Conservation (phyloP, 2,329 filamentous ascomycete species). For the Drechslerella stenobrocha region DNA sequence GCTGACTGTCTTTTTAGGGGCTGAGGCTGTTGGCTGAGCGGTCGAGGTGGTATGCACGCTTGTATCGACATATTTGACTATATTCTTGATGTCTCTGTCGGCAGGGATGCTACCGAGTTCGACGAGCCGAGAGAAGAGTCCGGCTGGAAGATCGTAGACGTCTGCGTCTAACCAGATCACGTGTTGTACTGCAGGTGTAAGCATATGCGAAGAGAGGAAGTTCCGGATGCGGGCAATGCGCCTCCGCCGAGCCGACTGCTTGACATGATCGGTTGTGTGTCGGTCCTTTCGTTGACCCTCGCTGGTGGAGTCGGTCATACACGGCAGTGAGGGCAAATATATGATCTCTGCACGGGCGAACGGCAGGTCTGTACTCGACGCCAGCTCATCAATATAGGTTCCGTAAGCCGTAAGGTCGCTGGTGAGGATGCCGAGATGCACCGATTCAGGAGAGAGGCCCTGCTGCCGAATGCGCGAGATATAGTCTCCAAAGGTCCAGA, state of each 20-base stretch:
- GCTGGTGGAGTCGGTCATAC: not conserved
- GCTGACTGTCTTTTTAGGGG: no score
- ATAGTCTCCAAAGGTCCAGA: constrained; percentile 16
- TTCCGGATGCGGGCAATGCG: constrained; percentile 21
- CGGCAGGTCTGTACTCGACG: constrained; percentile 10
- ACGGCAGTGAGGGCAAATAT: constrained; percentile 11
- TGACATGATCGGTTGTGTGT: not conserved
- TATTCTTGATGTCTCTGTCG: constrained; percentile 47
- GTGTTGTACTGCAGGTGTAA: constrained; percentile 49
- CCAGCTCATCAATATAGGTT: constrained; percentile 9
- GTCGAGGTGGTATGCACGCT: no score
- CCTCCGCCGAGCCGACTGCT: constrained; percentile 8
- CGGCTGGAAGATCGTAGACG: constrained; percentile 54
- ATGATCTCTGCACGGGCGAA: constrained; percentile 28
- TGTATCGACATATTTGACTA: constrained; percentile 11
- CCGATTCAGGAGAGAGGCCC: constrained; percentile 1
- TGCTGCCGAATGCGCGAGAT: constrained; percentile 16
- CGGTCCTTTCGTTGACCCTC: not conserved
- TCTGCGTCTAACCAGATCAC: constrained; percentile 56
- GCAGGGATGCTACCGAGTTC: constrained; percentile 51
- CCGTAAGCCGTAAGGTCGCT: constrained; percentile 11
- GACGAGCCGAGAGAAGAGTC: constrained; percentile 54
- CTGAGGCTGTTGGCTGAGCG: no score
- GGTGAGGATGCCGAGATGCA: constrained; percentile 17
- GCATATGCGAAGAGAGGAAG: constrained; percentile 19